These are phyloP conservation scores for Penicillium hesseltinei DNA, from an alignment of 2,329 filamentous ascomycete genomes.

Conservation along the genomic window DNA sequence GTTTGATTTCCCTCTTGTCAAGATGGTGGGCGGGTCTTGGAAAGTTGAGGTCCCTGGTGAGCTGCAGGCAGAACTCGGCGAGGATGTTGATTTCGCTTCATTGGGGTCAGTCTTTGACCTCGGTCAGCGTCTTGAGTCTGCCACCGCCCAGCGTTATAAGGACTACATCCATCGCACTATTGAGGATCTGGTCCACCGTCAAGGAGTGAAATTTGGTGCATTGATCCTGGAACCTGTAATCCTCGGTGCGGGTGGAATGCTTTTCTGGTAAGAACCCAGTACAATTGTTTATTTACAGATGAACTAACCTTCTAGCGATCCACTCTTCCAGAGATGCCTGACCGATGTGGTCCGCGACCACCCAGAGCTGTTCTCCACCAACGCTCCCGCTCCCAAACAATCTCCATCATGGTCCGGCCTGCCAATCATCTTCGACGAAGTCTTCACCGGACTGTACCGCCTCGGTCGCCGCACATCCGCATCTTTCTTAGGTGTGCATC, in stretches of 20 bases:
- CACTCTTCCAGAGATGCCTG: constrained; percentile 73
- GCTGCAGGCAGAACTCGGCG: constrained; percentile 49
- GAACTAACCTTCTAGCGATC: constrained; percentile 57
- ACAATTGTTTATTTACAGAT: neutral
- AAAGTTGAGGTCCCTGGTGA: constrained; percentile 56
- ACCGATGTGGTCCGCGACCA: constrained; percentile 64
- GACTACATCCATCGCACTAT: constrained; percentile 59
- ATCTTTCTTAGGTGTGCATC: constrained; percentile 64
- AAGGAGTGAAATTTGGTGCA: constrained; percentile 70
- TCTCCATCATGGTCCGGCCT: constrained; percentile 64
- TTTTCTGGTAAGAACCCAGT: constrained; percentile 62
- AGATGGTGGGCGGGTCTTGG: constrained; percentile 67
- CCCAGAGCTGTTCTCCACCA: constrained; percentile 53
- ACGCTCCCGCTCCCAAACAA: constrained; percentile 10
- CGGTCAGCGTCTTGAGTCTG: constrained; percentile 45
- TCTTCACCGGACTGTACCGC: constrained; percentile 82
- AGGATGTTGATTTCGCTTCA: constrained; percentile 46
- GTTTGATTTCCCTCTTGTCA: constrained; percentile 75
- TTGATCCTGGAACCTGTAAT: constrained; percentile 78
- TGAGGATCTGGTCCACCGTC: constrained; percentile 49
- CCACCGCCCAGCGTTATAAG: constrained; percentile 55
- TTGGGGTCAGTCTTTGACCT: constrained; percentile 63
- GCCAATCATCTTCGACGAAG: constrained; percentile 79
- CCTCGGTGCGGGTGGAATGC: constrained; percentile 80
- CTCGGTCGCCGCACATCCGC: constrained; percentile 70